phyloP scores from a whole-genome alignment of 768 basidiomycete genomes.

The Suillus sp. region DNA sequence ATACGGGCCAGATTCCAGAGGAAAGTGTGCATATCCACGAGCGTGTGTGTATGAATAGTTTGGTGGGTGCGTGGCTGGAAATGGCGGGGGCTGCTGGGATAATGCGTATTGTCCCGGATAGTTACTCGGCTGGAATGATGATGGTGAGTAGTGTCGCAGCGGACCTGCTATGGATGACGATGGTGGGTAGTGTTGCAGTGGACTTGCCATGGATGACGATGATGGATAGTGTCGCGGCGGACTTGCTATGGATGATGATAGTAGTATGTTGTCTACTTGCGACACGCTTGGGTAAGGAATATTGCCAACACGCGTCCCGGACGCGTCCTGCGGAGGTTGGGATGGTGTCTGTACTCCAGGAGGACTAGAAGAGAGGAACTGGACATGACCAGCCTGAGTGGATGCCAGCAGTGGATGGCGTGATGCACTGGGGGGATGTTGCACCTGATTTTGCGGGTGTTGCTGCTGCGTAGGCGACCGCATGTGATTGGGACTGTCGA shows the following conservation, averaged over 20 bases:
- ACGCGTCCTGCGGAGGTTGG: not conserved
- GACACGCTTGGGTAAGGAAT: not conserved
- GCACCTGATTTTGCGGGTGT: slow-evolving; percentile 3
- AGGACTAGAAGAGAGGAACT: not conserved
- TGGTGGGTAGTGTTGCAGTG: not conserved
- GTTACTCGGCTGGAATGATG: slow-evolving; percentile 37
- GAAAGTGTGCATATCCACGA: slow-evolving; percentile 38
- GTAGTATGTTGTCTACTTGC: slow-evolving; percentile 1
- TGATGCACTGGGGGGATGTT: slow-evolving; percentile 3
- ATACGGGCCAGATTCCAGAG: slow-evolving; percentile 41
- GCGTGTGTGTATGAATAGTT: slow-evolving; percentile 34
- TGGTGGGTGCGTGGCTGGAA: slow-evolving; percentile 33
- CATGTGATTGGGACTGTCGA: not conserved
- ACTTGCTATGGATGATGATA: slow-evolving; percentile 27
- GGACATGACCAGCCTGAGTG: slow-evolving; percentile 11
- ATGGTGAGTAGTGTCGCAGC: slow-evolving; percentile 22
- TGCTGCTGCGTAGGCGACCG: slow-evolving; percentile 6
- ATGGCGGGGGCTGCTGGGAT: slow-evolving; percentile 40
- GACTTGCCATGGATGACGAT: slow-evolving; percentile 24
- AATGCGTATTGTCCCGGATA: slow-evolving; percentile 52
- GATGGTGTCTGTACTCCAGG: not conserved
- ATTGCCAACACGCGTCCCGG: not conserved
- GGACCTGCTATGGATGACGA: slow-evolving; percentile 29
- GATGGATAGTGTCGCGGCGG: slow-evolving; percentile 23
- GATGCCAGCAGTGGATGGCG: slow-evolving; percentile 3